Evolutionary conservation across 2,329 filamentous ascomycete genomes (phyloP).

Genomic region (Sarocladium brachiariae): DNA sequence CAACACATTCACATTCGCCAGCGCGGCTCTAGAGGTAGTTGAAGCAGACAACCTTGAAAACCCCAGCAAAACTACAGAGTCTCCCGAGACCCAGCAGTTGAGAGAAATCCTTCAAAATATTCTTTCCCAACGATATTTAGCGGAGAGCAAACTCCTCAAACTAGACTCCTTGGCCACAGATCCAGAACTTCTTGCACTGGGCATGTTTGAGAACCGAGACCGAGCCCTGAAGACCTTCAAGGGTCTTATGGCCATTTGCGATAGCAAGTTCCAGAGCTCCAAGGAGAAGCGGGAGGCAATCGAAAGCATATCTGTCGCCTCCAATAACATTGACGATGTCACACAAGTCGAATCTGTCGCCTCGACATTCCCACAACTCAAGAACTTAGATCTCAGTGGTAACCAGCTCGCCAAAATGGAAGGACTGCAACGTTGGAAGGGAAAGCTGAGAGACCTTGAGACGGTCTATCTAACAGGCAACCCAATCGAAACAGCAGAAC

Average conservation of each 20-base stretch:
- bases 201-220: constrained; percentile 65
- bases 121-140: constrained; percentile 67
- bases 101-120: constrained; percentile 64
- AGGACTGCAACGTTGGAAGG: constrained; percentile 67
- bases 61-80: constrained; percentile 36
- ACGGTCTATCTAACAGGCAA: constrained; percentile 75
- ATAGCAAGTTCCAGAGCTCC: constrained; percentile 65
- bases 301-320: constrained; percentile 71
- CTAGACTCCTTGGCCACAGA: constrained; percentile 74
- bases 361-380: constrained; percentile 73
- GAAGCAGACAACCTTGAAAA: constrained; percentile 35
- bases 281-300: constrained; percentile 72
- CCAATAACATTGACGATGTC: constrained; percentile 72
- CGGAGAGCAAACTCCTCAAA: constrained; percentile 67
- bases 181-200: constrained; percentile 61
- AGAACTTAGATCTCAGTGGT: constrained; percentile 81
- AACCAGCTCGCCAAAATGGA: constrained; percentile 69
- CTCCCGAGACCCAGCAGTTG: constrained; percentile 50
- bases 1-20: constrained; percentile 63
- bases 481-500: constrained; percentile 56
- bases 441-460: constrained; percentile 70
- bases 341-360: constrained; percentile 66
- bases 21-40: constrained; percentile 50
- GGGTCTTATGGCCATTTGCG: constrained; percentile 81
- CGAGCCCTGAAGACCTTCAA: constrained; percentile 84